Percentiles rank a stretch among this genome's conserved stretches.
Conservation (phyloP, 441 rosid genomes). For the Euphorbia corollata region DNA sequence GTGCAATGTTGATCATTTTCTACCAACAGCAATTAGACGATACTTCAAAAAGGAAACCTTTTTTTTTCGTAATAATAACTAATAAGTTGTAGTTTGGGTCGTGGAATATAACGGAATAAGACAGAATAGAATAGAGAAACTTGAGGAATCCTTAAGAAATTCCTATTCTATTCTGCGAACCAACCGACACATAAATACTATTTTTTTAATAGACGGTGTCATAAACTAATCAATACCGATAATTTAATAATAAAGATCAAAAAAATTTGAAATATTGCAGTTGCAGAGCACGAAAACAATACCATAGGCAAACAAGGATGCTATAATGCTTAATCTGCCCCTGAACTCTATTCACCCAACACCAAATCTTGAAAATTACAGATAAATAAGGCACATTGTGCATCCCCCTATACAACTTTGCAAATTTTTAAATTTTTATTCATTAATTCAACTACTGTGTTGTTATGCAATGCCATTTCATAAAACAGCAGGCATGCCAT, state of each 20-base stretch:
- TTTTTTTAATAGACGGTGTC: neutral
- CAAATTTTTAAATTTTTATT: too few relatives aligned
- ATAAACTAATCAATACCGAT: neutral
- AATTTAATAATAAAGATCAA: neutral
- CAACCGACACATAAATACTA: too few relatives aligned
- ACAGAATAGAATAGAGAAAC: too few relatives aligned
- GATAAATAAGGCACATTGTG: neutral
- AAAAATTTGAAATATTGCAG: neutral
- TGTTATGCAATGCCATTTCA: too few relatives aligned
- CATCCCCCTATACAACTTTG: neutral
- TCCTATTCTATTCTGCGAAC: too few relatives aligned
- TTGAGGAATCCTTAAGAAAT: too few relatives aligned
- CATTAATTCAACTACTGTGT: too few relatives aligned
- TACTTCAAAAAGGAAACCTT: neutral
- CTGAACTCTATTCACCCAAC: neutral
- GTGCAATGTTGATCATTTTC: neutral
- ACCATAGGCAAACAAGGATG: neutral
- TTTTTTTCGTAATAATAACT: too few relatives aligned
- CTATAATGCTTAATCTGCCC: neutral
- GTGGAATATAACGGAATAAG: too few relatives aligned
- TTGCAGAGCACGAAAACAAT: neutral
- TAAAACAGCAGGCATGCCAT: too few relatives aligned
- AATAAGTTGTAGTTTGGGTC: too few relatives aligned
- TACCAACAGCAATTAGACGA: neutral
- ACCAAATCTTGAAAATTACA: neutral